phyloP scores from a whole-genome alignment of 202 grass and related monocot species.

The Miscanthus sacchariflorus region DNA sequence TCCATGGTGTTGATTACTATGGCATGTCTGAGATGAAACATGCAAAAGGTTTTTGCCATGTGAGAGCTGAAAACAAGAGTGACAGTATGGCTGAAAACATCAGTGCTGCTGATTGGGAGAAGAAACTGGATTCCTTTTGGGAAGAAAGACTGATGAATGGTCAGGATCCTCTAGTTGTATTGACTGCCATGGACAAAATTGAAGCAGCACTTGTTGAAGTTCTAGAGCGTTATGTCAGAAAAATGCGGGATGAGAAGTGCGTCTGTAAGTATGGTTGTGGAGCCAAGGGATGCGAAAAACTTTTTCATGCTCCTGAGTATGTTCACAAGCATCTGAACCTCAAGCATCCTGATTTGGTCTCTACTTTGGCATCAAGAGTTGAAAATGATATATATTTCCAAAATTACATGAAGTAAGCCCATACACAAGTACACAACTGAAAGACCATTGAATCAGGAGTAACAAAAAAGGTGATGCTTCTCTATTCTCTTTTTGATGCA shows the following conservation, averaged over 20 bases:
- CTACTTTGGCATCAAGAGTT: constrained; percentile 60
- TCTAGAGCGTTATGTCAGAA: constrained; percentile 64
- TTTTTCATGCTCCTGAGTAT: constrained; percentile 93
- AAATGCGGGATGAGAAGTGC: constrained; percentile 74
- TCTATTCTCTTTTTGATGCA: constrained; percentile 52
- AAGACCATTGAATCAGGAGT: constrained; percentile 1
- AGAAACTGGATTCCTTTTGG: constrained; percentile 89
- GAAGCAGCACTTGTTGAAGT: constrained; percentile 62
- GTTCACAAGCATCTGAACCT: constrained; percentile 92
- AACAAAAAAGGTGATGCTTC: constrained; percentile 33
- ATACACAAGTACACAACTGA: constrained; percentile 29
- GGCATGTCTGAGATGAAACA: constrained; percentile 58
- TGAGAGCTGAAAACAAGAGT: constrained; percentile 71
- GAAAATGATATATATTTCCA: constrained; percentile 80
- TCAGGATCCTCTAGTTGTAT: constrained; percentile 71
- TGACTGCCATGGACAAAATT: constrained; percentile 78
- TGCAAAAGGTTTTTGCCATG: constrained; percentile 77
- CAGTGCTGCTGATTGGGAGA: constrained; percentile 78
- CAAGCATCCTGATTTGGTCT: constrained; percentile 78
- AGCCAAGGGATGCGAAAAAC: constrained; percentile 73
- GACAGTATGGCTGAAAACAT: constrained; percentile 37
- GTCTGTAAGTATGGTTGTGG: constrained; percentile 88
- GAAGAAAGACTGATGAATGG: constrained; percentile 62
- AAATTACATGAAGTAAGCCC: constrained; percentile 93
- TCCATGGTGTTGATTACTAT: constrained; percentile 68